A percentile compares a stretch with the other conserved stretches of the same genome.
Evolutionary conservation across 768 basidiomycete species (phyloP).

Genomic region (Naganishia vishniacii): DNA sequence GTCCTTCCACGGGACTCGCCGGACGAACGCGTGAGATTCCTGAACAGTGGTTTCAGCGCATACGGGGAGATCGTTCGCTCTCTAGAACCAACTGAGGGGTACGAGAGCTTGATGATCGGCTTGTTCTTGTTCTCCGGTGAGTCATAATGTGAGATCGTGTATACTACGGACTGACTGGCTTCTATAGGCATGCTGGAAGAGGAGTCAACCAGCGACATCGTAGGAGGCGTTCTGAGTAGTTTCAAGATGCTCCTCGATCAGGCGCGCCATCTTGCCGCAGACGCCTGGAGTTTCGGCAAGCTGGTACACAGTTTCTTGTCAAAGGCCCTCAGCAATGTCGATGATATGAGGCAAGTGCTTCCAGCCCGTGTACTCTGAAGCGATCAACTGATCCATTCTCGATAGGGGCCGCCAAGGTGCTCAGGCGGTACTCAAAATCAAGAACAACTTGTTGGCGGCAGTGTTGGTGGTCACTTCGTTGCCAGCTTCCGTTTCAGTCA

Average conservation of each 20-base stretch:
- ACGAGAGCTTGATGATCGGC: slow-evolving; percentile 62
- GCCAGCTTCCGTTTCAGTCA: slow-evolving; percentile 62
- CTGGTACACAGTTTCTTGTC: slow-evolving; percentile 77
- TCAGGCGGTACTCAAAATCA: slow-evolving; percentile 73
- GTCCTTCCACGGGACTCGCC: slow-evolving; percentile 53
- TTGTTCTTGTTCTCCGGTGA: slow-evolving; percentile 3
- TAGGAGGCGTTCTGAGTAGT: slow-evolving; percentile 67
- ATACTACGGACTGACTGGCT: background rate
- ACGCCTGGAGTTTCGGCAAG: slow-evolving; percentile 52
- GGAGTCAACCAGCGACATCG: slow-evolving; percentile 70
- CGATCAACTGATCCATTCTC: background rate
- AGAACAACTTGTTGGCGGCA: slow-evolving; percentile 78
- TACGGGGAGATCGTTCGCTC: slow-evolving; percentile 60
- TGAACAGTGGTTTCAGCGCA: slow-evolving; percentile 60
- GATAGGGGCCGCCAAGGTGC: slow-evolving; percentile 70
- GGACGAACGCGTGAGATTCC: slow-evolving; percentile 60
- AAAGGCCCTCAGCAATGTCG: slow-evolving; percentile 74
- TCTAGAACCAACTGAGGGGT: slow-evolving; percentile 57
- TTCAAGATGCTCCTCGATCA: slow-evolving; percentile 67
- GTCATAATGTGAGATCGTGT: background rate
- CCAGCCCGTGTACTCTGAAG: background rate
- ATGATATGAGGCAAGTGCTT: slow-evolving; percentile 79
- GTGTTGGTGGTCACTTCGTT: slow-evolving; percentile 79
- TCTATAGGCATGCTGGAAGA: slow-evolving; percentile 71
- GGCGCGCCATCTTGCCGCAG: slow-evolving; percentile 47